Evolutionary conservation across 2,329 filamentous ascomycete genomes (phyloP).

Genomic region (Colletotrichum sp.): DNA sequence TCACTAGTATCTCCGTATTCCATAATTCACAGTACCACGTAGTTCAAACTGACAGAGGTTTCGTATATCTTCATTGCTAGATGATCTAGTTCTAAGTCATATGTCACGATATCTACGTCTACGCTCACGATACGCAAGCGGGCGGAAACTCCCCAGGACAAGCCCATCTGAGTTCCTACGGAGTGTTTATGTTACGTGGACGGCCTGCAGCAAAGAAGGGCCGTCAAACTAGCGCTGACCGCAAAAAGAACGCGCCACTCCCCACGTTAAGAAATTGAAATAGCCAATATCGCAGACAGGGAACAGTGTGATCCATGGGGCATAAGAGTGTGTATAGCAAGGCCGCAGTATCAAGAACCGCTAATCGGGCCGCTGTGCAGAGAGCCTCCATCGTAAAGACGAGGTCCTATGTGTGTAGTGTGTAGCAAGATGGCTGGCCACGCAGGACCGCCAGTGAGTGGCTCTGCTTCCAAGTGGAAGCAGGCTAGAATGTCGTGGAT

Average conservation of each 20-base stretch:
- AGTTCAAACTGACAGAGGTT: neutral
- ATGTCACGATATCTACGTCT: slow-evolving; percentile 13
- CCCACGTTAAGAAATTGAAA: neutral
- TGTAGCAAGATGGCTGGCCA: slow-evolving; percentile 13
- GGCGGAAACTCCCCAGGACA: neutral
- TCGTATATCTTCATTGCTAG: slow-evolving; percentile 14
- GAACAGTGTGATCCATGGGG: slow-evolving; percentile 1
- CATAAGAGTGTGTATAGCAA: slow-evolving; percentile 19
- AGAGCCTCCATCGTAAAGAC: slow-evolving; percentile 10
- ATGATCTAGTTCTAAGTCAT: slow-evolving; percentile 8
- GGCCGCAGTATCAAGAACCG: slow-evolving; percentile 5
- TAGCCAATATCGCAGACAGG: neutral
- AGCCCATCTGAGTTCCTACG: neutral
- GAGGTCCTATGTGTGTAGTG: slow-evolving; percentile 1
- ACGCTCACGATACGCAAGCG: slow-evolving; percentile 5
- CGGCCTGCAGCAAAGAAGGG: neutral
- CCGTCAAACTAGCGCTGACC: neutral
- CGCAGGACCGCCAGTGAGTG: neutral
- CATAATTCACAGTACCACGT: neutral
- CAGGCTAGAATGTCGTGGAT: slow-evolving; percentile 11
- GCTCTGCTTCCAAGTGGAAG: neutral
- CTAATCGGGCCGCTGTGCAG: slow-evolving; percentile 5
- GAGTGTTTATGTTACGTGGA: slow-evolving; percentile 4
- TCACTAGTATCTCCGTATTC: no score
- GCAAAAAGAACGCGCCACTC: neutral